Evolutionary conservation across 306 rosid species (phyloP).

Genomic region (Benincasa hispida): DNA sequence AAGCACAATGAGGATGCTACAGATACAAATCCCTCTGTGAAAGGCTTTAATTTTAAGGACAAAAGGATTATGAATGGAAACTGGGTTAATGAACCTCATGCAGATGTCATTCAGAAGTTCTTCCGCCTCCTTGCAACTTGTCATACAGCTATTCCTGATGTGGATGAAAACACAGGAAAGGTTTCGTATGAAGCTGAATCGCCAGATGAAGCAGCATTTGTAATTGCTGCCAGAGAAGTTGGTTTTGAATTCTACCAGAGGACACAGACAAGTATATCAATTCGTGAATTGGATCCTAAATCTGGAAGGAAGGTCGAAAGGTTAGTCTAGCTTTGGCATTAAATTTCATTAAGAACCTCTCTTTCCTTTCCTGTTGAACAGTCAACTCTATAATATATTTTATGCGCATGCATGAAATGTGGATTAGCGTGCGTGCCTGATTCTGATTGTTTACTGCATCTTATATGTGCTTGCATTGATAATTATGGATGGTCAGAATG

Average conservation of each 20-base stretch:
- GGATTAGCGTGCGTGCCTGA: background rate
- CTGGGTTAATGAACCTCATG: conserved; percentile 72
- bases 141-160: conserved; percentile 94
- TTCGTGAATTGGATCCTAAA: conserved; percentile 54
- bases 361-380: conserved; percentile 3
- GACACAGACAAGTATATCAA: conserved; percentile 73
- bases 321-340: conserved; percentile 24
- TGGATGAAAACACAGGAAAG: conserved; percentile 53
- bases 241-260: conserved; percentile 83
- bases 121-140: conserved; percentile 70
- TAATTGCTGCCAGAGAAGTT: conserved; percentile 89
- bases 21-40: conserved; percentile 31
- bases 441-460: conserved; percentile 1
- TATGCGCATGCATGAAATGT: conserved; percentile 1
- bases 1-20: conserved; percentile 14
- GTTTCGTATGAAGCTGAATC: conserved; percentile 86
- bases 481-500: background rate
- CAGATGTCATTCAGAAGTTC: conserved; percentile 54
- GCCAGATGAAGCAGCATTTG: conserved; percentile 98
- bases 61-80: conserved; percentile 78
- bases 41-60: conserved; percentile 82
- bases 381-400: background rate
- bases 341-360: background rate
- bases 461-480: background rate
- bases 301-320: conserved; percentile 60